Base-by-base conservation (phyloP, 2,329 filamentous ascomycete species). In the Epichloe sylvatica region DNA sequence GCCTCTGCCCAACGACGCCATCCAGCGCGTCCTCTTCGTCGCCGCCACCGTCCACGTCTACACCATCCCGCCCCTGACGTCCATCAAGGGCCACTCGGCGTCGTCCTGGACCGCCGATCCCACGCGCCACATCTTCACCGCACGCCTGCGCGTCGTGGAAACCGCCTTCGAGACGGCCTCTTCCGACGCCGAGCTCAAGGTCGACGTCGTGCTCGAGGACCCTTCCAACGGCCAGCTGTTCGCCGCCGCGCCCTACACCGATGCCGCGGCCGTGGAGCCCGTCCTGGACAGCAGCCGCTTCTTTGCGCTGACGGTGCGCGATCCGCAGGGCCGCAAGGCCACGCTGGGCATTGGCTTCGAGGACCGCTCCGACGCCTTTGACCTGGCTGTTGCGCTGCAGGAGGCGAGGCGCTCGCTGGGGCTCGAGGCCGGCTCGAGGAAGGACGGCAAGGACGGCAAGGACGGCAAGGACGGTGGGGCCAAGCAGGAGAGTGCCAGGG, bases 301-400 rank as follows among this genome's bases (percentile, higher is more conserved):
- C 74, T 94, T 94, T 62, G 88, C 88, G 5, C 64, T 94, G 36
- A 75, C 84, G 13, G 87, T 94, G 1, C 80, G 86, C 51, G 86
- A 89, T 53, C 83, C 81, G 36, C 76, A 77, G 39, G 82, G 85
- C 2, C 75, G 83, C 57, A 90, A 88, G 64, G 88, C 89, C 11
- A 77, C 85, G 43, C 68, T 95, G 52, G 88, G 89, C 9, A 79
- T 94, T 56, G 89, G 88, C 9, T 94, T 94, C 62, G 87, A 94
- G 70, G 87, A 94, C 65, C 73, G 89, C 46, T 81, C 79, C 60
- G 86, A 91, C 58, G 86, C 89, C 1, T 91, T 94, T 58, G 88
- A 95, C 62, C 89, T 94, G 60, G 78, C 80, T 53, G 84, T 94
- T 47, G 78, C 83, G 15, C 69, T 94, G 62, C 84, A 90, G 65